Conservation (phyloP, 2,329 filamentous ascomycete genomes). For the Colletotrichum caudatum region DNA sequence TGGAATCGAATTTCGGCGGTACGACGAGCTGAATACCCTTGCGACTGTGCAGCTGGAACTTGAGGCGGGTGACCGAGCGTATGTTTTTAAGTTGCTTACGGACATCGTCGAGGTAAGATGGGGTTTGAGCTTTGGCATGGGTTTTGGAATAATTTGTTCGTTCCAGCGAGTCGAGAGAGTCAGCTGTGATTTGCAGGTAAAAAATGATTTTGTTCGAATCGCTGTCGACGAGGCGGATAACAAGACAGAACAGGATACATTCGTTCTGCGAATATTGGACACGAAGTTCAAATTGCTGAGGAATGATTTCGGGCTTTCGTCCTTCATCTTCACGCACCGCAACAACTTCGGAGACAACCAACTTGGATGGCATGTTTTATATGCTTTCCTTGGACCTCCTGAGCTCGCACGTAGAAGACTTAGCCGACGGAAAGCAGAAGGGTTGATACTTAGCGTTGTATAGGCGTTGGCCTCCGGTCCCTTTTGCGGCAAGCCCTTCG, state of each 20-base stretch:
- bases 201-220: background rate
- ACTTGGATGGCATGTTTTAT: too few relatives aligned
- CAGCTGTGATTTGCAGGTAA: slow-evolving; percentile 2
- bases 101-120: slow-evolving; percentile 6
- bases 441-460: too few relatives aligned
- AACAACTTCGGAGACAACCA: background rate
- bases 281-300: slow-evolving; percentile 7
- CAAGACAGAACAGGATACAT: slow-evolving; percentile 9
- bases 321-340: slow-evolving; percentile 21
- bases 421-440: too few relatives aligned
- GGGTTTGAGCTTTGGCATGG: background rate
- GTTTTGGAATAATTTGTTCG: background rate
- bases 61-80: slow-evolving; percentile 11
- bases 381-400: too few relatives aligned
- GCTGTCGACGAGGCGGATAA: background rate
- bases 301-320: background rate
- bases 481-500: too few relatives aligned
- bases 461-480: too few relatives aligned
- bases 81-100: background rate
- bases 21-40: slow-evolving; percentile 2
- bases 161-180: background rate
- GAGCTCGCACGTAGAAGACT: too few relatives aligned
- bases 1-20: background rate
- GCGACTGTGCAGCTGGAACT: slow-evolving; percentile 4
- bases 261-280: background rate